These are phyloP conservation scores for Globisporangium orthogonon DNA, from an alignment of 352 stramenopile genomes.

Conservation along the genomic window DNA sequence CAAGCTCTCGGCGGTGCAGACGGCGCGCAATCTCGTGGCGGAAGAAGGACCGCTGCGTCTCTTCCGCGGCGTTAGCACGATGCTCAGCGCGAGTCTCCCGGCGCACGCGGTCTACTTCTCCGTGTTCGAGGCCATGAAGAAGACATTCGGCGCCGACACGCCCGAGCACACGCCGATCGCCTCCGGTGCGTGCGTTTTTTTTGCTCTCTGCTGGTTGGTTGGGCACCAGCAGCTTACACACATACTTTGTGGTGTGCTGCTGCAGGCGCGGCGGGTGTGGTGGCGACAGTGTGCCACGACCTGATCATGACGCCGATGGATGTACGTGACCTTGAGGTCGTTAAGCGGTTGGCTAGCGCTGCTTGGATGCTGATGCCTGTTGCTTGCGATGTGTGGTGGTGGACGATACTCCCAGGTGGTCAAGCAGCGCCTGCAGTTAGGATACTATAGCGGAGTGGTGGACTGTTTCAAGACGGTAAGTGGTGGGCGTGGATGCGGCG, in stretches of 20 bases:
- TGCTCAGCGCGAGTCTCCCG: slow-evolving; percentile 96
- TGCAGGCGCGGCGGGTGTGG: slow-evolving; percentile 84
- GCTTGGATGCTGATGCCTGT: not conserved
- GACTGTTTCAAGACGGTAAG: slow-evolving; percentile 86
- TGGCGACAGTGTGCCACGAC: slow-evolving; percentile 96
- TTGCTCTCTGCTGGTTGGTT: not conserved
- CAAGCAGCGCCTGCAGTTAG: slow-evolving; percentile 99
- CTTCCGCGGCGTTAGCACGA: slow-evolving; percentile 96
- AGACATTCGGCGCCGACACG: slow-evolving; percentile 64
- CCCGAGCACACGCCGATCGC: slow-evolving; percentile 63
- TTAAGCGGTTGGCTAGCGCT: not conserved
- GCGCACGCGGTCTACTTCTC: slow-evolving; percentile 94
- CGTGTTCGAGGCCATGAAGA: slow-evolving; percentile 89
- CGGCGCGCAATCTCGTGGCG: slow-evolving; percentile 46
- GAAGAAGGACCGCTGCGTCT: slow-evolving; percentile 81
- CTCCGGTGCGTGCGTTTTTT: slow-evolving; percentile 23
- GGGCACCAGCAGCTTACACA: not conserved
- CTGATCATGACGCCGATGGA: slow-evolving; percentile 98
- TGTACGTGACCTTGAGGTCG: slow-evolving; percentile 27
- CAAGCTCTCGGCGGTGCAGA: slow-evolving; percentile 54
- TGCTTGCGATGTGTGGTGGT: not conserved
- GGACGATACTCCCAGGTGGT: slow-evolving; percentile 74
- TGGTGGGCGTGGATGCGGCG: not conserved
- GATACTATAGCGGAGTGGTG: slow-evolving; percentile 92
- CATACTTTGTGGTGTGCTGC: slow-evolving; percentile 6